These are phyloP conservation scores for Dissophora globulifera DNA, from an alignment of 192 early-diverging fungal species.

Conservation along the genomic window DNA sequence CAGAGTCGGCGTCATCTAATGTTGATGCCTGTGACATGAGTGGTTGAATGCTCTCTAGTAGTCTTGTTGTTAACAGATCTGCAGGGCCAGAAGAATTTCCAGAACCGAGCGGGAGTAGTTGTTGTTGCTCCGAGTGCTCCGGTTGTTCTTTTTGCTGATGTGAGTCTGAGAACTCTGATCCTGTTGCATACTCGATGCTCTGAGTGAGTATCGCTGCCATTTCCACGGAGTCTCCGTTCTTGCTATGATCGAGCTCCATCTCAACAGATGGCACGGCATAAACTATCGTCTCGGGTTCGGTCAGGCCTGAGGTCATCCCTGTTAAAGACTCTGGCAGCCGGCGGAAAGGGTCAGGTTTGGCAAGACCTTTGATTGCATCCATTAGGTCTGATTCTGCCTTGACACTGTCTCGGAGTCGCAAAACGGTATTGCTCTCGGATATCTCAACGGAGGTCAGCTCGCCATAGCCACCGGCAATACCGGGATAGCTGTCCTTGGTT, in stretches of 20 bases:
- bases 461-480: not conserved
- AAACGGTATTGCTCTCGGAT: no score
- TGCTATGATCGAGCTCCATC: not conserved
- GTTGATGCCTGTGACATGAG: not conserved
- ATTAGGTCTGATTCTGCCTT: not conserved
- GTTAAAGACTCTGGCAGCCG: not conserved
- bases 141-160: no score
- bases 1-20: not conserved
- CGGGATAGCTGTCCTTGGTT: not conserved
- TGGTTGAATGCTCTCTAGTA: conserved; percentile 1
- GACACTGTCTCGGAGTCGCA: no score
- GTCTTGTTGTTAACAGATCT: not conserved
- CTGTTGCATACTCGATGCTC: no score
- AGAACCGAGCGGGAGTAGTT: no score
- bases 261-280: not conserved
- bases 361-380: not conserved
- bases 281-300: not conserved
- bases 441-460: not conserved
- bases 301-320: not conserved
- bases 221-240: not conserved
- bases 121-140: no score
- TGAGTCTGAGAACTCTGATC: no score
- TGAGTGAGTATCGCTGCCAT: not conserved
- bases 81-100: not conserved
- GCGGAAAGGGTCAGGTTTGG: not conserved